Evolutionary conservation across 2,329 filamentous ascomycete genomes (phyloP), one percentile per base, ranked within the genome.

Genomic region (Canariomyces notabilis): DNA sequence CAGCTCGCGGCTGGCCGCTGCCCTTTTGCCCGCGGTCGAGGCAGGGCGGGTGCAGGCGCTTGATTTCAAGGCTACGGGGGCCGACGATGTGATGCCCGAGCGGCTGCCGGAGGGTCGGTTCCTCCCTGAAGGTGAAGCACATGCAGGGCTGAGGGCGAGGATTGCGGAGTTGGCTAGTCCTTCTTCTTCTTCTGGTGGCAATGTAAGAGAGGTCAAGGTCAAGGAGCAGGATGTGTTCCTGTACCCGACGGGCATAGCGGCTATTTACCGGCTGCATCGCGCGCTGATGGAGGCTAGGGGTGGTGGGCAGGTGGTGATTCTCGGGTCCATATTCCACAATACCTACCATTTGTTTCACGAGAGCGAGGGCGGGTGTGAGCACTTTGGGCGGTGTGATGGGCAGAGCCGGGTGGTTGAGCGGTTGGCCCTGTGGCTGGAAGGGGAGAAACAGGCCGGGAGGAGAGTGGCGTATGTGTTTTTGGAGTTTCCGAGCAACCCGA

Each of bases 231-330:
- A 80, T 49, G 68, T 81, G 1, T 77, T 68, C 40, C 62, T 81
- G 16, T 79, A 74, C 54, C 68, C 70, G 5, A 73, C 73, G 0
- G 77, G 77, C 20, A 80, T 80, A 76, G 70, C 70, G 0, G 67
- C 70, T 20, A 70, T 81, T 9, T 74, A 69, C 44, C 60, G 67
- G 19, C 50, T 67, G 2, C 71, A 71, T 29, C 62, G 64, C 33
- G 60, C 65, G 2, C 55, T 77, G 8, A 49, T 63, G 2, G 54
- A 59, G 20, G 54, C 64, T 22, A 62, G 66, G 2, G 59, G 64
- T 0, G 57, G 63, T 2, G 26, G 52, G 22, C 37, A 33, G 11
- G 63, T 67, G 5, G 66, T 72, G 6, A 60, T 74, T 11, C 64
- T 80, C 20, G 76, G 77, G 6, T 61, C 74, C n/a, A 61, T 73